Evolutionary conservation across 2,329 filamentous ascomycete genomes (phyloP).

Genomic region (Septoria petroselini): DNA sequence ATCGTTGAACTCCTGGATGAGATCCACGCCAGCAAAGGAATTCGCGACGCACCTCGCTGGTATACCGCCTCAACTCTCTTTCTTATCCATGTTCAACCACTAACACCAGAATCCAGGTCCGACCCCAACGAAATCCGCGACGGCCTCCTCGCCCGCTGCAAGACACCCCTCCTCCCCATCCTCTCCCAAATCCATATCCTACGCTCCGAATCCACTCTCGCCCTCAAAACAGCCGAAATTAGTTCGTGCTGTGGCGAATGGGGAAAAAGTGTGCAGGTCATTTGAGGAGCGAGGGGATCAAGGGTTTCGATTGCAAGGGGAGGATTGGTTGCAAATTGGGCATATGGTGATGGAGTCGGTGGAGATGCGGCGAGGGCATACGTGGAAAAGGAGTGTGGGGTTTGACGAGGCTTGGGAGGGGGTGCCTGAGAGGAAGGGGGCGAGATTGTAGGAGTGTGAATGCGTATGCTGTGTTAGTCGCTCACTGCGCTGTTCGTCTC

Average conservation of each 20-base stretch:
- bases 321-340: constrained; percentile 59
- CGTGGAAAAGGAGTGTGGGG: constrained; percentile 62
- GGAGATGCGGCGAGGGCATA: constrained; percentile 50
- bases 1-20: constrained; percentile 62
- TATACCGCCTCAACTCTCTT: not conserved
- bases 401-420: constrained; percentile 64
- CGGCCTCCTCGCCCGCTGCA: constrained; percentile 63
- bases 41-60: constrained; percentile 54
- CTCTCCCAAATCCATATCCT: constrained; percentile 53
- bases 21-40: constrained; percentile 54
- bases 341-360: constrained; percentile 63
- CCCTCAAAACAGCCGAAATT: constrained; percentile 65
- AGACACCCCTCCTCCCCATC: constrained; percentile 60
- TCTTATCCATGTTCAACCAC: not conserved
- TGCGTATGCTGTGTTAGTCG: too few species aligned
- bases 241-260: constrained; percentile 65
- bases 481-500: too few species aligned
- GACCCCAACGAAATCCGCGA: constrained; percentile 65
- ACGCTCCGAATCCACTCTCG: constrained; percentile 57
- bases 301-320: constrained; percentile 52
- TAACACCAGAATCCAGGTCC: constrained; percentile 17
- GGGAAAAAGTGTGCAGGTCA: constrained; percentile 50
- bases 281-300: constrained; percentile 50
- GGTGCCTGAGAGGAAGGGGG: constrained; percentile 30
- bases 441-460: constrained; percentile 24